Conservation (phyloP, 768 basidiomycete species). For the Lentinula detonsa region DNA sequence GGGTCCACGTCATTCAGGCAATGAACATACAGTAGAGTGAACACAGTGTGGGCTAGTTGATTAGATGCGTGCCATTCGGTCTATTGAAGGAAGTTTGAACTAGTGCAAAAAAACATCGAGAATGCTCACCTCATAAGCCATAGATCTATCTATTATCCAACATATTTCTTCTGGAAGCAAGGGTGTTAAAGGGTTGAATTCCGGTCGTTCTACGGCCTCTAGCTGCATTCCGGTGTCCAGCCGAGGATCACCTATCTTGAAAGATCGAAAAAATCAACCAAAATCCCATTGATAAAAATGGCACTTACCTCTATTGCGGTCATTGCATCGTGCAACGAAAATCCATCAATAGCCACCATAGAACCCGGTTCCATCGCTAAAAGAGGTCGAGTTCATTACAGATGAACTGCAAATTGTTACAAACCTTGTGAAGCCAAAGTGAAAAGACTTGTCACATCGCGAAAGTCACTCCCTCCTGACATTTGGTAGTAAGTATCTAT, state of each 20-base stretch:
- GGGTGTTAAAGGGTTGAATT: conserved; percentile 59
- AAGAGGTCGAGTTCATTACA: conserved; percentile 9
- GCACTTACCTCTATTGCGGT: conserved; percentile 74
- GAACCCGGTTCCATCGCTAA: conserved; percentile 56
- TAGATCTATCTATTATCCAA: conserved; percentile 77
- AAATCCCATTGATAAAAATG: conserved; percentile 3
- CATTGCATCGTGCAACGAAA: conserved; percentile 87
- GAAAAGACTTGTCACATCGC: conserved; percentile 60
- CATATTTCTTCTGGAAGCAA: conserved; percentile 78
- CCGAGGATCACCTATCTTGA: conserved; percentile 82
- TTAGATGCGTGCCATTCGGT: conserved; percentile 86
- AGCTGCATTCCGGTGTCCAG: conserved; percentile 74
- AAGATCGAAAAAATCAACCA: conserved; percentile 1
- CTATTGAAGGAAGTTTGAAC: conserved; percentile 31
- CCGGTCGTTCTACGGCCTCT: conserved; percentile 30
- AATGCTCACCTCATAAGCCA: conserved; percentile 69
- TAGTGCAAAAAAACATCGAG: not conserved
- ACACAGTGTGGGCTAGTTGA: conserved; percentile 82
- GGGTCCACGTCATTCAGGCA: conserved; percentile 55
- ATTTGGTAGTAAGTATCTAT: not conserved
- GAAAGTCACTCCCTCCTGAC: conserved; percentile 57
- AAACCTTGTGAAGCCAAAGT: conserved; percentile 55
- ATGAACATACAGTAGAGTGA: conserved; percentile 72
- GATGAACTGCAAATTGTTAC: not conserved
- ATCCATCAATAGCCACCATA: conserved; percentile 61